Evolutionary conservation across 2,329 filamentous ascomycete genomes (phyloP), one percentile per base, ranked within the genome.

Genomic region (Blastomyces silverae): DNA sequence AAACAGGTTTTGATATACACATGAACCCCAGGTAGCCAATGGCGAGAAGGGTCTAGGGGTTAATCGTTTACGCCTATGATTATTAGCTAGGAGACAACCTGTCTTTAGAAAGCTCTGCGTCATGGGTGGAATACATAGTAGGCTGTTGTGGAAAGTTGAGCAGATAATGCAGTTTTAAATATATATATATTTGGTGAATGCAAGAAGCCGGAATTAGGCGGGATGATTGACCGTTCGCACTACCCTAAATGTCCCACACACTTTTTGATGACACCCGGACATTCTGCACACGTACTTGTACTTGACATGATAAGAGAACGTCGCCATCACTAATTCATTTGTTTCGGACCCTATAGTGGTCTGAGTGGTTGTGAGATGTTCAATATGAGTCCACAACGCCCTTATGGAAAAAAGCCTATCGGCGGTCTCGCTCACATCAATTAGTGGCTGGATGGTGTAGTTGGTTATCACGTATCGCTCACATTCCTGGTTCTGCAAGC

Each of bases 391-490:
- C 34, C 34, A 10, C 37, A 46, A 46, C 4, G 15, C 17, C 17
- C 15, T 1, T 13, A 52, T 31, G 25, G 25, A 31, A 53, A 53
- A 31, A 53, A 53, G 13, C 50, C 25, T 31, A 5, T 53, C 2
- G 22, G 13, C 2, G 22, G 25, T 8, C 25, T 31, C 4, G 25
- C 3, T 37, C 10, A 3, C 44, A 48, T 61, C 59, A 50, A 61
- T 52, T 11, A 61, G 8, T 52, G 59, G 44, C 59, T 61, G 59
- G 59, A 61, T 61, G 59, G 59, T 61, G 59, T 61, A 61, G 59
- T 61, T 61, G 59, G 59, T 61, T 61, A 61, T 61, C 59, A 61
- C 59, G 42, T 61, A 61, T 61, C 59, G 59, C 63, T 61, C 59
- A 61, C 59, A 61, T 37, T 6, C 20, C 31, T 22, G 34, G 42